Evolutionary conservation across 306 rosid species (phyloP).

Genomic region (Pyrus betulifolia): DNA sequence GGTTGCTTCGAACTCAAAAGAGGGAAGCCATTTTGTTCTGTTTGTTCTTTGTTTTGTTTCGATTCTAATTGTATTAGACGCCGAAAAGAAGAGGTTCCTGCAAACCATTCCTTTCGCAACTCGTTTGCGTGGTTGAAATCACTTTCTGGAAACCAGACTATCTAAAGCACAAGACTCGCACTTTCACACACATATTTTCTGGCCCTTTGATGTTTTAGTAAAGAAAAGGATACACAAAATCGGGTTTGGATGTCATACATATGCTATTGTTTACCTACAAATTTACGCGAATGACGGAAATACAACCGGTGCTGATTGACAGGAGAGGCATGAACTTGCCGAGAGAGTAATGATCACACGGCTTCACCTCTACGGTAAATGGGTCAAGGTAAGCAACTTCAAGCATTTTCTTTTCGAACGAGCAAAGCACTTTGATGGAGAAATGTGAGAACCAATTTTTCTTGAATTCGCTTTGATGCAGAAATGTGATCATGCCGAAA

Average conservation of each 20-base stretch:
- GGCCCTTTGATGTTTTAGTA: too few relatives aligned
- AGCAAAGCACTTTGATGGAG: not conserved
- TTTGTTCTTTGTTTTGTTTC: not conserved
- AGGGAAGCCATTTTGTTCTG: not conserved
- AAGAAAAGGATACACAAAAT: too few relatives aligned
- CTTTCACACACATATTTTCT: too few relatives aligned
- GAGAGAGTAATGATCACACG: conserved; percentile 97
- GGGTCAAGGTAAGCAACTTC: conserved; percentile 66
- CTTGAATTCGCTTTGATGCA: conserved; percentile 20
- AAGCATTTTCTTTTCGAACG: not conserved
- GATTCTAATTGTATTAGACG: not conserved
- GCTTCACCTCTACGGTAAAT: conserved; percentile 86
- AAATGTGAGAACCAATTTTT: not conserved
- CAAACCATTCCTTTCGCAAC: not conserved
- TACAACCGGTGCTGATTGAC: conserved; percentile 10
- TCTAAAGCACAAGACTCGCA: too few relatives aligned
- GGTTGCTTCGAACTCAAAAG: not conserved
- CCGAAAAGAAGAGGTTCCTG: not conserved
- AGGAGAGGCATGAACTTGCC: conserved; percentile 90
- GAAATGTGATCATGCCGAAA: conserved; percentile 93
- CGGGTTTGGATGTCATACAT: too few relatives aligned
- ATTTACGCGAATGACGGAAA: not conserved
- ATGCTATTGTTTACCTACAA: not conserved
- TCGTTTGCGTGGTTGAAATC: too few relatives aligned
- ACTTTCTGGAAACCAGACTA: too few relatives aligned